Evolutionary conservation across 345 rosid species (phyloP).

Genomic region (Ceriops zippeliana): DNA sequence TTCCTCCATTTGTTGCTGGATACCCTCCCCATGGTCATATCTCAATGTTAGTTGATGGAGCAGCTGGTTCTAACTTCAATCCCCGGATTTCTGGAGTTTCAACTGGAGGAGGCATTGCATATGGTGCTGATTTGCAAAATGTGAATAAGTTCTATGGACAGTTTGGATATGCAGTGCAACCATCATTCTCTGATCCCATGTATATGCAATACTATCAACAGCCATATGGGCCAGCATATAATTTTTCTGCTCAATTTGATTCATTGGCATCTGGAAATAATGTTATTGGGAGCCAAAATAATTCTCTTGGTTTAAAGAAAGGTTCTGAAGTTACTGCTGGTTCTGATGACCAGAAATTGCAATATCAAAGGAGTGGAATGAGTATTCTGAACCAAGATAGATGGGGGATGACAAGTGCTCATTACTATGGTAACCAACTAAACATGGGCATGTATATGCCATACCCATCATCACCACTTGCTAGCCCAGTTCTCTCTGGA

Average conservation of each 20-base stretch:
- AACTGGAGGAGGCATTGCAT: constrained; percentile 30
- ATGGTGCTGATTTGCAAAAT: constrained; percentile 47
- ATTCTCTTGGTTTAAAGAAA: constrained; percentile 43
- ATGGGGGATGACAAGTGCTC: constrained; percentile 37
- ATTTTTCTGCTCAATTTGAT: constrained; percentile 46
- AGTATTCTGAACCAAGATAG: constrained; percentile 48
- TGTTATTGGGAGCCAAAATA: constrained; percentile 37
- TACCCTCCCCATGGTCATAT: constrained; percentile 65
- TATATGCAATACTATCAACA: constrained; percentile 73
- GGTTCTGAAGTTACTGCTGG: constrained; percentile 34
- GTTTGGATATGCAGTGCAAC: constrained; percentile 41
- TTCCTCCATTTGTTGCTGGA: constrained; percentile 65
- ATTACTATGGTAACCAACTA: constrained; percentile 48
- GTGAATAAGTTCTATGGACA: constrained; percentile 41
- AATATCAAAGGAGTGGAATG: constrained; percentile 45
- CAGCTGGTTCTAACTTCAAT: constrained; percentile 41
- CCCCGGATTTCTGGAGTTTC: constrained; percentile 41
- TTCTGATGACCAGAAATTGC: constrained; percentile 49
- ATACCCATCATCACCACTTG: constrained; percentile 60
- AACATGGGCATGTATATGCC: constrained; percentile 63
- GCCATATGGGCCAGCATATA: constrained; percentile 50
- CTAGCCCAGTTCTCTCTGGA: constrained; percentile 66
- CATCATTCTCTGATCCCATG: constrained; percentile 59
- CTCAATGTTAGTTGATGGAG: constrained; percentile 55
- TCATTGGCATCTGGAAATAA: constrained; percentile 30